phyloP scores from a whole-genome alignment of 2,329 filamentous ascomycete genomes.

The Zymoseptoria pseudotritici region DNA sequence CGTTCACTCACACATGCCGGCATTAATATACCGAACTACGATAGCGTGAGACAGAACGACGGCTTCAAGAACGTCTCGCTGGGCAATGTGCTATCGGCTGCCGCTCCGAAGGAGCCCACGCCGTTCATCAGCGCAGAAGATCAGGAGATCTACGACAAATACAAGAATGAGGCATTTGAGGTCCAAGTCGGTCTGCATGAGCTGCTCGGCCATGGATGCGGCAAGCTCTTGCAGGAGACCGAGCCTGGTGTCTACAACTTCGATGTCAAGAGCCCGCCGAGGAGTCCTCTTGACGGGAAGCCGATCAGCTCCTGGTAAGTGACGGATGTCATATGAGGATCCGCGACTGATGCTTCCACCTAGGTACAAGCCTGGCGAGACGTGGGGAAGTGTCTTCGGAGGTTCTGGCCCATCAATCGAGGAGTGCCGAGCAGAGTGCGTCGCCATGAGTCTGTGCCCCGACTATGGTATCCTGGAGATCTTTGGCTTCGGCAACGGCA shows the following conservation, averaged over 20 bases:
- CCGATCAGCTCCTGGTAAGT: constrained; percentile 63
- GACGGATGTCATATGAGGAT: not conserved
- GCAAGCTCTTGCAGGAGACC: constrained; percentile 88
- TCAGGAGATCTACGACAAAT: constrained; percentile 68
- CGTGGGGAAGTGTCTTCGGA: constrained; percentile 89
- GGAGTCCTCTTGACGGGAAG: constrained; percentile 70
- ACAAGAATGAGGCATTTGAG: constrained; percentile 82
- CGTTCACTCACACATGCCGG: not conserved
- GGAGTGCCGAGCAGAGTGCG: constrained; percentile 88
- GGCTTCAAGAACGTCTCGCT: constrained; percentile 93
- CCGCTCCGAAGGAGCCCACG: constrained; percentile 84
- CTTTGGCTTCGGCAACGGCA: constrained; percentile 82
- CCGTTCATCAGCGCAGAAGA: constrained; percentile 76
- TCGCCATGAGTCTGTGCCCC: constrained; percentile 84
- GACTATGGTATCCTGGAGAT: constrained; percentile 84
- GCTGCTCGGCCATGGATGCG: constrained; percentile 79
- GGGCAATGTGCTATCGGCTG: constrained; percentile 85
- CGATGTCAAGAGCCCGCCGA: constrained; percentile 69
- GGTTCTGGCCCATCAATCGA: constrained; percentile 72
- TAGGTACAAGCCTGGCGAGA: constrained; percentile 82
- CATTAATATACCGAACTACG: constrained; percentile 54
- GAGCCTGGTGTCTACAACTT: constrained; percentile 80
- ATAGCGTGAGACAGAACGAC: constrained; percentile 70
- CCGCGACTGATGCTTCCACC: not conserved
- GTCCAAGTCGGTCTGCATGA: constrained; percentile 95